phyloP scores from a whole-genome alignment of 2,329 filamentous ascomycete genomes.

The Talaromyces rugulosus region DNA sequence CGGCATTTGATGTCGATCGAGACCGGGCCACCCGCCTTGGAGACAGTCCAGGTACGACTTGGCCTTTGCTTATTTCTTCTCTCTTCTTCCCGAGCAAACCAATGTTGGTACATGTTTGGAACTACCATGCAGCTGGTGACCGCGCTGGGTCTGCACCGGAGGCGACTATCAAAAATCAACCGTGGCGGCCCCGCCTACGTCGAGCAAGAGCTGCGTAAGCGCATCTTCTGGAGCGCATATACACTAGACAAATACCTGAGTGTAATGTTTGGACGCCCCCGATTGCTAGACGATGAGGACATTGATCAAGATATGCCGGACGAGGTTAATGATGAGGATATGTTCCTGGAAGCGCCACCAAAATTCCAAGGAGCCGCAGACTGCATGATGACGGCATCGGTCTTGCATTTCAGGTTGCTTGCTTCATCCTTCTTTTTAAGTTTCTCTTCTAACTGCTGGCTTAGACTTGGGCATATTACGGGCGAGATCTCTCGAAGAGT shows the following conservation, averaged over 20 bases:
- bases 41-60: constrained; percentile 56
- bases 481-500: constrained; percentile 45
- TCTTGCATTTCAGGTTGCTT: constrained; percentile 33
- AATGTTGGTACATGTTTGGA: constrained; percentile 59
- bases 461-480: constrained; percentile 49
- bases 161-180: constrained; percentile 22
- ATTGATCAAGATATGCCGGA: constrained; percentile 59
- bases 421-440: background rate
- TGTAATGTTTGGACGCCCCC: constrained; percentile 59
- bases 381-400: constrained; percentile 37
- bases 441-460: background rate
- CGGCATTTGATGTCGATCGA: constrained; percentile 40
- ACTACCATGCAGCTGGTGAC: constrained; percentile 53
- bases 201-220: constrained; percentile 50
- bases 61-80: constrained; percentile 58
- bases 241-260: constrained; percentile 60
- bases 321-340: constrained; percentile 54
- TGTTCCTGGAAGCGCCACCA: constrained; percentile 42
- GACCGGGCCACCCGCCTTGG: constrained; percentile 50
- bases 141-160: constrained; percentile 38
- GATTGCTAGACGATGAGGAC: constrained; percentile 60
- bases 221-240: constrained; percentile 62
- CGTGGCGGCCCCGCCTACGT: constrained; percentile 28
- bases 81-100: constrained; percentile 56
- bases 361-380: constrained; percentile 31